A percentile compares a stretch with the other conserved stretches of the same genome.
Conservation (phyloP, 2,329 filamentous ascomycete genomes). For the Pseudocercospora macadamiae region DNA sequence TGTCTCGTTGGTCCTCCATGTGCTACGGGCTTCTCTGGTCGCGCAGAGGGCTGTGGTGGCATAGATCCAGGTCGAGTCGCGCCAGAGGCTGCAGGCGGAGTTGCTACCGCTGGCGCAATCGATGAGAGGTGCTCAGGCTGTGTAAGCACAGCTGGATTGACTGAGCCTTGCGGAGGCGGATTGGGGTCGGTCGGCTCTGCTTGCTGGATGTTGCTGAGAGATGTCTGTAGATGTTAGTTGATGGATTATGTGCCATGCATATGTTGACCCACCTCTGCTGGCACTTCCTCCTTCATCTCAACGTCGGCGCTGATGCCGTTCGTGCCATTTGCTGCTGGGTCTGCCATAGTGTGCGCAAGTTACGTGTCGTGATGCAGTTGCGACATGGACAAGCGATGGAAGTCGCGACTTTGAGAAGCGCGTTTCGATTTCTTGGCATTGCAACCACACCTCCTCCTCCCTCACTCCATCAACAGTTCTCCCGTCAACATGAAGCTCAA, state of each 20-base stretch:
- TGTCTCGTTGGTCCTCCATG: constrained; percentile 54
- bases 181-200: constrained; percentile 31
- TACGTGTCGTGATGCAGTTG: constrained; percentile 1
- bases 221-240: constrained; percentile 17
- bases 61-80: constrained; percentile 33
- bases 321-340: constrained; percentile 31
- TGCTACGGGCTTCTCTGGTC: constrained; percentile 44
- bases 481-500: too few relatives aligned
- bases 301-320: constrained; percentile 29
- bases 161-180: constrained; percentile 29
- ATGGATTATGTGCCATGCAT: constrained; percentile 2
- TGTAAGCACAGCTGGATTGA: constrained; percentile 15
- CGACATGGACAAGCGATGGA: background rate
- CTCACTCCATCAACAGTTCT: background rate
- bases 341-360: constrained; percentile 37
- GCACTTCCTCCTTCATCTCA: constrained; percentile 42
- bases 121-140: constrained; percentile 27
- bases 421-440: constrained; percentile 12
- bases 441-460: background rate
- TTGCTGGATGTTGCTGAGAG: constrained; percentile 25
- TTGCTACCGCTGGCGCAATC: constrained; percentile 25
- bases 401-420: constrained; percentile 4
- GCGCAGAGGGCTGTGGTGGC: constrained; percentile 35
- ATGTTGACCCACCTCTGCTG: constrained; percentile 28
- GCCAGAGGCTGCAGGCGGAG: constrained; percentile 28